Percentiles rank a stretch among this genome's conserved stretches.
These are phyloP conservation scores for Actinomucor elegans DNA, from an alignment of 371 early-diverging fungal species.

Conservation along the genomic window DNA sequence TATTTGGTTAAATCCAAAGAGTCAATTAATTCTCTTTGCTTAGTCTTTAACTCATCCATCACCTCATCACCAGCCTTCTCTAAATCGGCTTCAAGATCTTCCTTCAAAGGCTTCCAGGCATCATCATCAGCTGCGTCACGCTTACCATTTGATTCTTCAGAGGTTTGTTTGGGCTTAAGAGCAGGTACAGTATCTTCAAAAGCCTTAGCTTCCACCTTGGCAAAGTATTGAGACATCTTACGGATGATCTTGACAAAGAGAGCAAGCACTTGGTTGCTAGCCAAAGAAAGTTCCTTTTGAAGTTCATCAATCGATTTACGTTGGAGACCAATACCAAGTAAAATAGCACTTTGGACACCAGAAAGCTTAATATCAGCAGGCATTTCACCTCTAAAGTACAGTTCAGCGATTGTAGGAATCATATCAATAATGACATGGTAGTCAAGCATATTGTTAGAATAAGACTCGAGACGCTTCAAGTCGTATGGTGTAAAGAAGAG, in stretches of 20 bases:
- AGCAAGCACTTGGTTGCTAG: constrained; percentile 86
- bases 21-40: constrained; percentile 85
- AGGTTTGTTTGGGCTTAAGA: constrained; percentile 7
- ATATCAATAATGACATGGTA: constrained; percentile 96
- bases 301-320: constrained; percentile 86
- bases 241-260: constrained; percentile 89
- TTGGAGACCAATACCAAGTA: constrained; percentile 91
- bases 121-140: constrained; percentile 74
- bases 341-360: constrained; percentile 84
- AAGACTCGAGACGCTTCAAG: constrained; percentile 92
- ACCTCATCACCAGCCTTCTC: constrained; percentile 78
- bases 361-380: constrained; percentile 67
- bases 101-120: constrained; percentile 83
- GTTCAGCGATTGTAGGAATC: constrained; percentile 77
- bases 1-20: constrained; percentile 74
- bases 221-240: constrained; percentile 71
- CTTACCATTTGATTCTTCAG: constrained; percentile 35
- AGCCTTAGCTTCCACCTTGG: constrained; percentile 53
- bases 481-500: constrained; percentile 82
- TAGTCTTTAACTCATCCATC: constrained; percentile 59
- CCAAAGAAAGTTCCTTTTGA: constrained; percentile 82
- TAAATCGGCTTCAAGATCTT: constrained; percentile 76
- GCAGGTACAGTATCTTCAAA: constrained; percentile 34
- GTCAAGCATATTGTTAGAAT: constrained; percentile 92
- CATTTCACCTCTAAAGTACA: constrained; percentile 74